Evolutionary conservation across 768 basidiomycete species (phyloP), one percentile per base, ranked within the genome.

Genomic region (Nevesoporus exiguus): DNA sequence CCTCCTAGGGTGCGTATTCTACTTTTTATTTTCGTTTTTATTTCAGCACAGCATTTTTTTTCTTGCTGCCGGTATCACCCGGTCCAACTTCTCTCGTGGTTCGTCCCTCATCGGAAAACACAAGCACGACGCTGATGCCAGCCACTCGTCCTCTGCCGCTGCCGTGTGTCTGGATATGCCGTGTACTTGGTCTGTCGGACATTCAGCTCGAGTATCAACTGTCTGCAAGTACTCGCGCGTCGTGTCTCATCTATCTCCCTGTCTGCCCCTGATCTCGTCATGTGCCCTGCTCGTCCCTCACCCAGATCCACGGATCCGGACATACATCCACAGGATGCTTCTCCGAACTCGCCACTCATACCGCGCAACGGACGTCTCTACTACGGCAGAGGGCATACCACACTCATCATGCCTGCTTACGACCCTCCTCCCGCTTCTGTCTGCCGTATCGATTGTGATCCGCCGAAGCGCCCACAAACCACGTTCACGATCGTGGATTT

Each of bases 371-470:
- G 29, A n/a, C 60, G 19, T 44, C 36, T 52, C 47, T 21, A 39
- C 51, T 56, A 56, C 55, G 65, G 65, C 55, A 66, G 43, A 64
- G 65, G 57, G 62, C 17, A 56, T 54, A 34, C 61, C 40, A 17
- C n/a, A 43, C 50, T 17, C 10, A 57, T 64, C 43, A 47, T 15
- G 21, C 41, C 34, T 40, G 19, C 33, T 34, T 22, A 40, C 33
- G 46, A 43, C 39, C 43, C 19, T 22, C 52, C 52, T 57, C 31
- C 21, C 33, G 9, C 52, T 49, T 46, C 53, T 29, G 30, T 41
- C 7, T 42, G 44, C 37, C 39, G 27, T 50, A 56, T 66, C 56
- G 49, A 30, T 47, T 22, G 25, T 44, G 64, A 69, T 61, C 50
- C 59, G 51, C 67, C 65, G 56, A 66, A 54, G 44, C 53, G 41